Base-by-base conservation (phyloP, 2,329 filamentous ascomycete species). In the Didymella pomorum region DNA sequence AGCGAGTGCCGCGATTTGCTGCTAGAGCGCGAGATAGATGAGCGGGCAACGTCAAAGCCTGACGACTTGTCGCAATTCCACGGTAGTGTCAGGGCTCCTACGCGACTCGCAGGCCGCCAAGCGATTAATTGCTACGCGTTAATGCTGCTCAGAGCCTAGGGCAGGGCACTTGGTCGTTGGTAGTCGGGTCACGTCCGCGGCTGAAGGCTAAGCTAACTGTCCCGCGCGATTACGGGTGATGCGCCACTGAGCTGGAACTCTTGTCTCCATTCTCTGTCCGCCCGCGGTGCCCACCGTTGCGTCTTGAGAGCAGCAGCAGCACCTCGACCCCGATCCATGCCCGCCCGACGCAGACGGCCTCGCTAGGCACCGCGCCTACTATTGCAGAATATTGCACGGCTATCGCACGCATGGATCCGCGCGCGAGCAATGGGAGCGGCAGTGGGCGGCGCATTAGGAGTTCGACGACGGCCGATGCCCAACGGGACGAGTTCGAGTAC, bases 381-480 rank as follows among this genome's bases (percentile, higher is more conserved):
- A 31, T 11, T 25, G 3, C 23, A 7, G n/a, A n/a, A n/a, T n/a
- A n/a, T n/a, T n/a, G n/a, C n/a, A 9, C 12, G 28, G 9, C 12
- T 29, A 16, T 31, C 12, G 41, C 41, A 43, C 41, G 44, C 46
- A 58, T 58, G 56, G 56, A 53, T 29, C 50, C 29, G 45, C 37
- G 51, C 42, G 16, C 28, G 26, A 45, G 48, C 39, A 37, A 16
- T 11, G 48, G 41, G 21, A 43, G 41, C 41, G 41, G 39, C 45
- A 44, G 35, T 18, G 45, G 42, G 18, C 51, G 47, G 26, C 58
- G 52, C 52, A 37, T 29, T 21, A 33, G 57, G 35, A 48, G 52
- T 23, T 48, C 52, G 43, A 60, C 57, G 9, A 49, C 57, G 21
- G 56, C 56, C 37, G 56, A 49, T 11, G 46, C 14, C 28, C 26